Conservation (phyloP, 306 rosid species). For the Purshia tridentata region DNA sequence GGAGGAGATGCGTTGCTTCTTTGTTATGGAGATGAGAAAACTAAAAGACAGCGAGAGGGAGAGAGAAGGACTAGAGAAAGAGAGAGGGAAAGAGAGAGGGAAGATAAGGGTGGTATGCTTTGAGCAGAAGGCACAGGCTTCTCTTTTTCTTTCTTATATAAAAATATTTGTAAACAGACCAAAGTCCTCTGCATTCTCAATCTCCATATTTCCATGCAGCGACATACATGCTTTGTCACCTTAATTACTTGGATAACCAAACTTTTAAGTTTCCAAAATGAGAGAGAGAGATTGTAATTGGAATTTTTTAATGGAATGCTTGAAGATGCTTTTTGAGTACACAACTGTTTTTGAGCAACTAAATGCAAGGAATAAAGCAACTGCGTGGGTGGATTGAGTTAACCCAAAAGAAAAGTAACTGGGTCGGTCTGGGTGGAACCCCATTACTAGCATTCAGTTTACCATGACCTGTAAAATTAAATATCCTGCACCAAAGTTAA, state of each 20-base stretch:
- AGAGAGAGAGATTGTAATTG: constrained; percentile 27
- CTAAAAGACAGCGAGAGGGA: constrained; percentile 24
- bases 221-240: constrained; percentile 51
- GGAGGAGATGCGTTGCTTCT: constrained; percentile 73
- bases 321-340: constrained; percentile 50
- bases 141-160: constrained; percentile 22
- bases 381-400: constrained; percentile 10
- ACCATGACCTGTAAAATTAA: neutral
- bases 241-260: constrained; percentile 38
- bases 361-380: constrained; percentile 4
- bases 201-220: constrained; percentile 57
- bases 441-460: neutral
- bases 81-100: constrained; percentile 8
- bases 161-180: constrained; percentile 34
- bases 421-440: neutral
- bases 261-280: constrained; percentile 18
- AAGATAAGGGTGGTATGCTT: constrained; percentile 41
- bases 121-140: constrained; percentile 68
- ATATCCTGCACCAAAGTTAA: neutral
- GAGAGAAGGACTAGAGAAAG: neutral
- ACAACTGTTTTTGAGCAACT: no score
- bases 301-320: constrained; percentile 48
- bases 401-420: neutral
- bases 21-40: constrained; percentile 45
- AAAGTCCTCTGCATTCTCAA: constrained; percentile 26